Evolutionary conservation across 148 eudicot genomes (phyloP), one percentile per base, ranked within the genome.

Genomic region (Rhododendron griersonianum): DNA sequence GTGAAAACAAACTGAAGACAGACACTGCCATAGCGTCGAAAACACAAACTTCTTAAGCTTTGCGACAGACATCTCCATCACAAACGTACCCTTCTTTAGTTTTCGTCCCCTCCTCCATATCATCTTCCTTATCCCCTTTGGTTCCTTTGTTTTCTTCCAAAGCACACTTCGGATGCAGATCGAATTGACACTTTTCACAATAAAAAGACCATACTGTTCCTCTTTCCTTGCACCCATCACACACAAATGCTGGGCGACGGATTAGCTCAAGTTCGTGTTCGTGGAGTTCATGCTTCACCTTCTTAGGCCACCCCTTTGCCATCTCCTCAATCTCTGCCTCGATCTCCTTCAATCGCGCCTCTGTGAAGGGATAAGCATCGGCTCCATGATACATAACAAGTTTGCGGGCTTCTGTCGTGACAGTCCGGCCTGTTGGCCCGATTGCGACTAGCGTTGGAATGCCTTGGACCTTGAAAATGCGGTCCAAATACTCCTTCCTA

Each of bases 281-380:
- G 78, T 92, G 92, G 44, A 89, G 88, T n/a, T 50, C 81, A 7
- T 85, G 88, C 28, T 86, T 87, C 85, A 90, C 69, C 86, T 86
- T 92, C 91, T 92, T 71, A 71, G 76, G 76, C 76, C 76, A 71
- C 76, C 39, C 39, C 39, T 71, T 71, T 7, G 90, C 91, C 37
- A 79, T 86, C 53, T 87, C 91, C 86, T 90, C 91, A 33, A 78
- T 35, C 85, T 87, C 85, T 33, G 84, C 84, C 30, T 87, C 87
- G 30, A 93, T 79, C 23, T 87, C 85, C 69, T 87, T 84, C 65
- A 92, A 78, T 63, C 85, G 91, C 3, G 89, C 93, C 50, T 90
- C 94, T 13, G 93, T 92, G 83, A 92, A 93, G 48, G 95, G 95
- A 86, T 91, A 93, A 15, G 90, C 94, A 88, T 91, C 85, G 4